phyloP scores from a whole-genome alignment of 164 flowering plant genomes.

The Piper betle region DNA sequence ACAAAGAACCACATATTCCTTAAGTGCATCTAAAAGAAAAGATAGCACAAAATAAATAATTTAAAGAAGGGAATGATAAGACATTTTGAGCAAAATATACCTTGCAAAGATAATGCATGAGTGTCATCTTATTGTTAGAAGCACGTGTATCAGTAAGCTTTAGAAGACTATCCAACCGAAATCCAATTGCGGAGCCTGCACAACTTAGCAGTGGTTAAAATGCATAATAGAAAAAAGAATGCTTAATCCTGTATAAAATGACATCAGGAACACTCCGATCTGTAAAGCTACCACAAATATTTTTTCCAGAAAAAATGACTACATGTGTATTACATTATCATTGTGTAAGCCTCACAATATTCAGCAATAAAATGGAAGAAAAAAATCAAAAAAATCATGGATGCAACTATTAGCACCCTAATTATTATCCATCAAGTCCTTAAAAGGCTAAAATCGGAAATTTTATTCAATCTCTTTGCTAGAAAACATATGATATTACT shows the following conservation, averaged over 20 bases:
- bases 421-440: neutral
- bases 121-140: slow-evolving; percentile 73
- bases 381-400: neutral
- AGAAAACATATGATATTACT: no score
- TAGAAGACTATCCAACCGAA: slow-evolving; percentile 78
- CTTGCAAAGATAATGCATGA: slow-evolving; percentile 88
- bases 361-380: neutral
- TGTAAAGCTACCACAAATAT: no score
- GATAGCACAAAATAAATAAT: no score
- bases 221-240: neutral
- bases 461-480: no score
- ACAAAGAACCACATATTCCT: neutral
- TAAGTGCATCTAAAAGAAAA: neutral
- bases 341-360: neutral
- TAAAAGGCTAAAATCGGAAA: no score
- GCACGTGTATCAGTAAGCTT: slow-evolving; percentile 84
- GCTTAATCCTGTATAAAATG: neutral
- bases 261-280: no score
- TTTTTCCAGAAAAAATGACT: no score
- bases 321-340: no score
- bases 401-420: neutral
- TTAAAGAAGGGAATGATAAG: neutral
- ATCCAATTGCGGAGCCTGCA: slow-evolving; percentile 79
- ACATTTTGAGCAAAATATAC: slow-evolving; percentile 17
- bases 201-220: neutral